Evolutionary conservation across 371 early-diverging fungal genomes (phyloP).

Genomic region (Amoeboaphelidium protococcarum): DNA sequence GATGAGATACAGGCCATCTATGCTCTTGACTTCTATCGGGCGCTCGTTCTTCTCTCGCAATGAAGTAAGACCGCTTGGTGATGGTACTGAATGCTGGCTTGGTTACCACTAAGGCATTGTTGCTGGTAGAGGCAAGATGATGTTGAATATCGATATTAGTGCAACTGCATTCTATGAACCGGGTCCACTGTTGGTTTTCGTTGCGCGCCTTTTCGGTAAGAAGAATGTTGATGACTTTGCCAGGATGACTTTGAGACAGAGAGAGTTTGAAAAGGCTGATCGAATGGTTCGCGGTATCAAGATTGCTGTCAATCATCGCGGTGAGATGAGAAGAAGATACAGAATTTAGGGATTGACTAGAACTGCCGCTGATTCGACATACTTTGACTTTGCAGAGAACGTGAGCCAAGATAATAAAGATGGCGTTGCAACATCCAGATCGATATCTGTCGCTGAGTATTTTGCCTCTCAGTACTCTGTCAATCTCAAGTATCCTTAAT

Average conservation of each 20-base stretch:
- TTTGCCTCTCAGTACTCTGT: slow-evolving; percentile 34
- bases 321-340: slow-evolving; percentile 30
- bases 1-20: slow-evolving; percentile 40
- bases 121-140: slow-evolving; percentile 24
- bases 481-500: slow-evolving; percentile 32
- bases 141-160: slow-evolving; percentile 57
- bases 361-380: slow-evolving; percentile 28
- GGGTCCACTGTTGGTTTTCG: slow-evolving; percentile 26
- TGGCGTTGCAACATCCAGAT: slow-evolving; percentile 10
- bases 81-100: slow-evolving; percentile 68
- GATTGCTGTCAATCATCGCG: slow-evolving; percentile 41
- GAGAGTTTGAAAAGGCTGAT: not conserved
- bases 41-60: slow-evolving; percentile 56
- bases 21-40: slow-evolving; percentile 37
- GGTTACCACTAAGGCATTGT: slow-evolving; percentile 64
- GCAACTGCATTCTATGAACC: slow-evolving; percentile 56
- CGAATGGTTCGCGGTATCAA: slow-evolving; percentile 10
- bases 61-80: slow-evolving; percentile 22
- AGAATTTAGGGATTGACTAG: slow-evolving; percentile 31
- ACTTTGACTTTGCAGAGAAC: slow-evolving; percentile 17
- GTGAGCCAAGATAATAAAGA: slow-evolving; percentile 7
- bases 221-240: slow-evolving; percentile 29
- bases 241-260: slow-evolving; percentile 12
- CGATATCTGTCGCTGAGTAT: slow-evolving; percentile 40
- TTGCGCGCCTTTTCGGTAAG: slow-evolving; percentile 28